Conservation (phyloP, 345 rosid species). For the Aquilaria malaccensis region DNA sequence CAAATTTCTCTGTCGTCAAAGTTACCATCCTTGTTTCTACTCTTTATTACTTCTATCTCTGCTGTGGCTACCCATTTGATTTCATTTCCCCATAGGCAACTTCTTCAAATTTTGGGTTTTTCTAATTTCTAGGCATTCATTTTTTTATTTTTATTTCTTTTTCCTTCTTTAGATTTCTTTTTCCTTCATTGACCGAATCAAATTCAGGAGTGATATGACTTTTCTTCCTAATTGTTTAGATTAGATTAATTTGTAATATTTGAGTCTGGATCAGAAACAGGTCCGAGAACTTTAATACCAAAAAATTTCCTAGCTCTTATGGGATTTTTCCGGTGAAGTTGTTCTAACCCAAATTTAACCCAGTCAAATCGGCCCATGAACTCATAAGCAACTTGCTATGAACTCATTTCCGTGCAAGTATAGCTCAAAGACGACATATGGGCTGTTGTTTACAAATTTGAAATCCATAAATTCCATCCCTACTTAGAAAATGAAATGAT, state of each 20-base stretch:
- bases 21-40: too few species aligned
- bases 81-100: conserved; percentile 15
- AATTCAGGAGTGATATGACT: conserved; percentile 3
- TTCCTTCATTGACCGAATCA: too few species aligned
- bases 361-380: conserved; percentile 34
- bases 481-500: too few species aligned
- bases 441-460: too few species aligned
- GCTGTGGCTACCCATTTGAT: too few species aligned
- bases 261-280: conserved; percentile 44
- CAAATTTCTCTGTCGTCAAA: too few species aligned
- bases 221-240: conserved; percentile 55
- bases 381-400: conserved; percentile 46
- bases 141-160: too few species aligned
- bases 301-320: conserved; percentile 38
- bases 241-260: conserved; percentile 35
- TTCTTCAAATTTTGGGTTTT: conserved; percentile 24
- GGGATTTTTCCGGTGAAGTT: conserved; percentile 53
- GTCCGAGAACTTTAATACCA: conserved; percentile 47
- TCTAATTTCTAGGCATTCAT: conserved; percentile 37
- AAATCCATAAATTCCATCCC: too few species aligned
- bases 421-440: conserved; percentile 10
- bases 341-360: conserved; percentile 49
- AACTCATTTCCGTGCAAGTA: conserved; percentile 45
- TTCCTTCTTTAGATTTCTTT: too few species aligned
- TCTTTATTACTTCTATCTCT: too few species aligned